A percentile compares a stretch with the other conserved stretches of the same genome.
phyloP scores from a whole-genome alignment of 2,329 filamentous ascomycete genomes.

The Alternaria sp. region DNA sequence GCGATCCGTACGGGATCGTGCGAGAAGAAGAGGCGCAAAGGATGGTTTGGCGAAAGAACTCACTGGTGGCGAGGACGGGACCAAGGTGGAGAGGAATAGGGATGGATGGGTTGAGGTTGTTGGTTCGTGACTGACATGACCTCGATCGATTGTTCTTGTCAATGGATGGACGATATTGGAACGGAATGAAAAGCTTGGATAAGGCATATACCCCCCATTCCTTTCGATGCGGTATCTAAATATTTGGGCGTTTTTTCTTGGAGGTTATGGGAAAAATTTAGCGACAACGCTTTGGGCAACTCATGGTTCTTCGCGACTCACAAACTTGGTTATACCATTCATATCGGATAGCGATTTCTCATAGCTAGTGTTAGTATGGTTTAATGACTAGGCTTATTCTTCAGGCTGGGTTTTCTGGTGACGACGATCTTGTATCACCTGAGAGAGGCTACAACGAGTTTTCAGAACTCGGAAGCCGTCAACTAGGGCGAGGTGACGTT shows the following conservation, averaged over 20 bases:
- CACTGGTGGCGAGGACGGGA: conserved; percentile 31
- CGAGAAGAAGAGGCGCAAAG: conserved; percentile 50
- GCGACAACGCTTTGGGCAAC: background rate
- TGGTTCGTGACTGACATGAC: conserved; percentile 4
- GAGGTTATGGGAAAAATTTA: background rate
- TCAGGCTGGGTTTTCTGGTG: background rate
- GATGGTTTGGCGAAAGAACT: conserved; percentile 43
- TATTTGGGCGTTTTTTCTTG: background rate
- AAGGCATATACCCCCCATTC: conserved; percentile 13
- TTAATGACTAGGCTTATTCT: conserved; percentile 2
- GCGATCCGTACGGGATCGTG: conserved; percentile 54
- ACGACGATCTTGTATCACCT: background rate
- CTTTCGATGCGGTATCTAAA: background rate
- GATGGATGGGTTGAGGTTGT: conserved; percentile 50
- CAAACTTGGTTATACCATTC: background rate
- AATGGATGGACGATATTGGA: background rate
- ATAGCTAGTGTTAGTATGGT: conserved; percentile 2
- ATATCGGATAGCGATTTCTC: background rate
- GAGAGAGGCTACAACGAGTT: accelerated
- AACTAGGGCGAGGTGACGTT: background rate
- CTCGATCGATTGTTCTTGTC: no score
- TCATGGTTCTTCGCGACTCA: background rate
- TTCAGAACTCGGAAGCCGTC: accelerated
- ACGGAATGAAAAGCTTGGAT: conserved; percentile 4
- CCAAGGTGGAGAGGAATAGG: conserved; percentile 34